These are phyloP conservation scores for Vitis rupestris DNA, from an alignment of 164 flowering plant genomes.

Conservation along the genomic window DNA sequence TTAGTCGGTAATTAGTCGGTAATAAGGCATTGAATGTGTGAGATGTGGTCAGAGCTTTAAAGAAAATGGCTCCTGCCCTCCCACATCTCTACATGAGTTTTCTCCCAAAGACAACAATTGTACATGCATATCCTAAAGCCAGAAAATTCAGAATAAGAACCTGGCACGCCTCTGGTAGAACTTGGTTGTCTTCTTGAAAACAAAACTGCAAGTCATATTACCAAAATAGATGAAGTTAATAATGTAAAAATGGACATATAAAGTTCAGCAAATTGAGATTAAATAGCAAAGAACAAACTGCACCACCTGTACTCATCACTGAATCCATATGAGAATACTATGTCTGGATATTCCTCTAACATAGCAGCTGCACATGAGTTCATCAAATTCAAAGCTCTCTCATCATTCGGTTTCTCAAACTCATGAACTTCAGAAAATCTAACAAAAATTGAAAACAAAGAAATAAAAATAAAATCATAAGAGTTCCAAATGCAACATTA, in stretches of 20 bases:
- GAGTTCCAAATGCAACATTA: not conserved
- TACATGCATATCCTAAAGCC: not conserved
- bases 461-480: not conserved
- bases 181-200: slow-evolving; percentile 38
- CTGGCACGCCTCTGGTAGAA: slow-evolving; percentile 48
- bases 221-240: not conserved
- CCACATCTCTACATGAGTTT: not conserved
- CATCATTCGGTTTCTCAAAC: slow-evolving; percentile 40
- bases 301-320: slow-evolving; percentile 38
- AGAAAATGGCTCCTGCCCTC: no score
- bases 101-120: not conserved
- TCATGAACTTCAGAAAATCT: slow-evolving; percentile 37
- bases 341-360: slow-evolving; percentile 35
- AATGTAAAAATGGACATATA: not conserved
- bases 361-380: slow-evolving; percentile 29
- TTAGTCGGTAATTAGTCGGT: no score
- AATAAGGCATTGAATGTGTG: no score
- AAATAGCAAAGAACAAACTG: not conserved
- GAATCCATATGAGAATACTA: slow-evolving; percentile 38
- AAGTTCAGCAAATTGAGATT: not conserved
- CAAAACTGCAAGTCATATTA: slow-evolving; percentile 26
- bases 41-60: no score
- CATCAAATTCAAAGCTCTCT: slow-evolving; percentile 39
- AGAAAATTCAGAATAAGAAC: slow-evolving; percentile 7
- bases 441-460: not conserved